A percentile compares a stretch with the other conserved stretches of the same genome.
Evolutionary conservation across 306 rosid genomes (phyloP).

Genomic region (Acacia melanoxylon): DNA sequence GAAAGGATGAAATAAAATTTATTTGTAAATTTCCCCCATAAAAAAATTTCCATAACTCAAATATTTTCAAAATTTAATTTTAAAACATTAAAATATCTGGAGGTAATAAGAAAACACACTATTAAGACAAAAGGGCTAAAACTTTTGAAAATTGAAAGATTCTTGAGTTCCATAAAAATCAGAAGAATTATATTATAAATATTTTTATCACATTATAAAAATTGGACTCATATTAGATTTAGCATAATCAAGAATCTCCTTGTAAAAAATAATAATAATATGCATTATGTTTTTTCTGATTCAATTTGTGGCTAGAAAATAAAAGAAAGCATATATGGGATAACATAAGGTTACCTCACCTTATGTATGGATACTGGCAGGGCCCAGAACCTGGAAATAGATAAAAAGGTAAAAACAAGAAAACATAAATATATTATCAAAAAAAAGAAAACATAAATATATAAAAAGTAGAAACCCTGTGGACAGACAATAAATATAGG

Average conservation of each 20-base stretch:
- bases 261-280: background rate
- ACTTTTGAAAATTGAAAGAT: background rate
- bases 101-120: background rate
- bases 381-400: conserved; percentile 58
- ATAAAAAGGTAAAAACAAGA: background rate
- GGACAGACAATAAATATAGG: background rate
- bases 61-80: no score
- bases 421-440: background rate
- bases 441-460: background rate
- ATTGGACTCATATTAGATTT: background rate
- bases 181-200: no score
- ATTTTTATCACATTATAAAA: no score
- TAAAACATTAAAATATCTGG: no score
- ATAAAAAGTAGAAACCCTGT: background rate
- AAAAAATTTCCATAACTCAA: no score
- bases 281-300: background rate
- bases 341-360: conserved; percentile 41
- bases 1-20: no score
- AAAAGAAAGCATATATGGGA: background rate
- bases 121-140: no score
- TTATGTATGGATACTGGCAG: conserved; percentile 69
- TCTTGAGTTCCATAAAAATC: background rate
- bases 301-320: background rate
- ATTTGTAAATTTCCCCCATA: no score
- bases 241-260: background rate